Percentiles rank a stretch among this genome's conserved stretches.
Evolutionary conservation across 202 grass and related monocot species (phyloP).

Genomic region (Digitaria exilis): DNA sequence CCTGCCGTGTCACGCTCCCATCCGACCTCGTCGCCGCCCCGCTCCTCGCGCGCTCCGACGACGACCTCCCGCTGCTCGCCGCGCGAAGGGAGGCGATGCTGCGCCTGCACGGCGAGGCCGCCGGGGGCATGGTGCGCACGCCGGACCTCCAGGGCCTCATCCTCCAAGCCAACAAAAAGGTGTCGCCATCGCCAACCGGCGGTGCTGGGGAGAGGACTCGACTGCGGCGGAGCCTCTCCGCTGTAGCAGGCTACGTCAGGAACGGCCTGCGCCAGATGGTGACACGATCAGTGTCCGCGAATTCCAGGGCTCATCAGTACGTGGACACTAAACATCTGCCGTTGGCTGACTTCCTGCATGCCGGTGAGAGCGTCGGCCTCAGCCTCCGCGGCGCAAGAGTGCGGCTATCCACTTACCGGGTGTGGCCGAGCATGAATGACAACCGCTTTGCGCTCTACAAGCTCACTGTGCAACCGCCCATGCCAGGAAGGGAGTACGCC

Average conservation of each 20-base stretch:
- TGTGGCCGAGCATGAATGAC: constrained; percentile 78
- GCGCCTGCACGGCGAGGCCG: constrained; percentile 44
- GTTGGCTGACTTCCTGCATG: constrained; percentile 58
- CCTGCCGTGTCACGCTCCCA: constrained; percentile 58
- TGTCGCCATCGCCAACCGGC: background rate
- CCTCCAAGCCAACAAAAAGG: constrained; percentile 29
- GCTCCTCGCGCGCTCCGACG: constrained; percentile 55
- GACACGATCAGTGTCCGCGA: constrained; percentile 32
- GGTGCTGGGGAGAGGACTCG: background rate
- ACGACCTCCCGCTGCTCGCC: constrained; percentile 61
- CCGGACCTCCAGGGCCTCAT: constrained; percentile 42
- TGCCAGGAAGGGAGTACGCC: constrained; percentile 56
- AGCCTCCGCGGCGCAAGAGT: constrained; percentile 58
- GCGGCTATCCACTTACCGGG: constrained; percentile 57
- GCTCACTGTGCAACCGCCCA: constrained; percentile 46
- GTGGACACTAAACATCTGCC: constrained; percentile 53
- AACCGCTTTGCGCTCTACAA: constrained; percentile 81
- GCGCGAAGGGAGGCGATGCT: constrained; percentile 62
- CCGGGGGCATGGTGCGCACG: constrained; percentile 49
- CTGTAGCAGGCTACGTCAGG: constrained; percentile 50
- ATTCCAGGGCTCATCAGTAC: constrained; percentile 30
- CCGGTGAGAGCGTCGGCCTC: constrained; percentile 48
- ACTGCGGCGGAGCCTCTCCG: constrained; percentile 62
- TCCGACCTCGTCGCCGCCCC: constrained; percentile 52
- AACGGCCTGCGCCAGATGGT: constrained; percentile 73